A percentile compares a stretch with the other conserved stretches of the same genome.
phyloP scores from a whole-genome alignment of 495 filamentous ascomycete species.

The Trichoderma asperelloides region DNA sequence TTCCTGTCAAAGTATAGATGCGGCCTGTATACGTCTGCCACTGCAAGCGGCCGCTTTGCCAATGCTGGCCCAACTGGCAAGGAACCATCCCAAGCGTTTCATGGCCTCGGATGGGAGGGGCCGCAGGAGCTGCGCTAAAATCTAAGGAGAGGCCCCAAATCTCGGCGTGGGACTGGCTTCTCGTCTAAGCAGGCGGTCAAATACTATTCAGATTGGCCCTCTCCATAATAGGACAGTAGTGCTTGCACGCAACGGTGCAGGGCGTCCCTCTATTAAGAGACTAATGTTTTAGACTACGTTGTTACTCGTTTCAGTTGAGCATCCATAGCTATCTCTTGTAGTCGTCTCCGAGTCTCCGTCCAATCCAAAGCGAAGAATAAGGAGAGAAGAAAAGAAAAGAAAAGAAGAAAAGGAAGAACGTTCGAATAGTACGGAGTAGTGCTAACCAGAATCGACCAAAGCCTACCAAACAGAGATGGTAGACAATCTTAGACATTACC shows the following conservation, averaged over 20 bases:
- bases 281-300: neutral
- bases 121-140: neutral
- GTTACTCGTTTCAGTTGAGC: neutral
- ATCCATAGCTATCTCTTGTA: neutral
- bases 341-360: neutral
- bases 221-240: too few species aligned
- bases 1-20: neutral
- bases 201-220: too few species aligned
- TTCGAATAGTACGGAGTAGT: too few species aligned
- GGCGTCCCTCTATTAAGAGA: neutral
- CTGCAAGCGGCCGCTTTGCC: neutral
- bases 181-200: too few species aligned
- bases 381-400: too few species aligned
- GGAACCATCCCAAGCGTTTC: neutral
- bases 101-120: neutral
- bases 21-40: neutral
- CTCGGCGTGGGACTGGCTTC: too few species aligned
- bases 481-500: too few species aligned
- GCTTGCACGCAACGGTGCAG: neutral
- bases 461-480: too few species aligned
- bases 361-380: neutral
- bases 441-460: too few species aligned
- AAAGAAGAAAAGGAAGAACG: too few species aligned
- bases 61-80: neutral
- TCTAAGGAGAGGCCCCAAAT: neutral